Evolutionary conservation across 2,329 filamentous ascomycete genomes (phyloP).

Genomic region (Xylariales sp.): DNA sequence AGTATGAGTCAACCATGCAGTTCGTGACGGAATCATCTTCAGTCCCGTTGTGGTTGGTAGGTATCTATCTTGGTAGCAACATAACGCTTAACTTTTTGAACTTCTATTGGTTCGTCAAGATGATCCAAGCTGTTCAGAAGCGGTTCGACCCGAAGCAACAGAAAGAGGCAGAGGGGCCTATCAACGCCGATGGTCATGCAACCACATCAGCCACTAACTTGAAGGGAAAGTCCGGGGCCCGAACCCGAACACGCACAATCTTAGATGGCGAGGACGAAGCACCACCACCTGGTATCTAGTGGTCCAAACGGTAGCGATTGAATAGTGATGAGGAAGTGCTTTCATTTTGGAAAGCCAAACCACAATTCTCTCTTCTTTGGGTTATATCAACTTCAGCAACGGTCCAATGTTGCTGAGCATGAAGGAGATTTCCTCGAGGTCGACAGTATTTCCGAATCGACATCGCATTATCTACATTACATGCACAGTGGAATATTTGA

Average conservation of each 20-base stretch:
- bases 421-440: too few relatives aligned
- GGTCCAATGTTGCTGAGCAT: too few relatives aligned
- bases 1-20: constrained; percentile 40
- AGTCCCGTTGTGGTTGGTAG: constrained; percentile 67
- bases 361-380: too few relatives aligned
- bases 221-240: constrained; percentile 12
- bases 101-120: constrained; percentile 83
- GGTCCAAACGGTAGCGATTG: too few relatives aligned
- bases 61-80: constrained; percentile 66
- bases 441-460: too few relatives aligned
- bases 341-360: too few relatives aligned
- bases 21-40: constrained; percentile 44
- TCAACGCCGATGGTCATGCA: constrained; percentile 12
- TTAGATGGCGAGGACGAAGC: constrained; percentile 27
- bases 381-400: too few relatives aligned
- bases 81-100: constrained; percentile 71
- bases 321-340: too few relatives aligned
- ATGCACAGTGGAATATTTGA: too few relatives aligned
- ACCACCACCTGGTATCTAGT: constrained; percentile 23
- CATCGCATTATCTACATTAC: too few relatives aligned
- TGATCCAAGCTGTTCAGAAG: constrained; percentile 75
- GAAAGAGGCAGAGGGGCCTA: constrained; percentile 23
- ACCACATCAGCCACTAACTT: constrained; percentile 25
- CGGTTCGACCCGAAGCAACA: constrained; percentile 64
- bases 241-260: constrained; percentile 20